phyloP scores from a whole-genome alignment of 108 stramenopile genomes.

The Nitzschia putrida region DNA sequence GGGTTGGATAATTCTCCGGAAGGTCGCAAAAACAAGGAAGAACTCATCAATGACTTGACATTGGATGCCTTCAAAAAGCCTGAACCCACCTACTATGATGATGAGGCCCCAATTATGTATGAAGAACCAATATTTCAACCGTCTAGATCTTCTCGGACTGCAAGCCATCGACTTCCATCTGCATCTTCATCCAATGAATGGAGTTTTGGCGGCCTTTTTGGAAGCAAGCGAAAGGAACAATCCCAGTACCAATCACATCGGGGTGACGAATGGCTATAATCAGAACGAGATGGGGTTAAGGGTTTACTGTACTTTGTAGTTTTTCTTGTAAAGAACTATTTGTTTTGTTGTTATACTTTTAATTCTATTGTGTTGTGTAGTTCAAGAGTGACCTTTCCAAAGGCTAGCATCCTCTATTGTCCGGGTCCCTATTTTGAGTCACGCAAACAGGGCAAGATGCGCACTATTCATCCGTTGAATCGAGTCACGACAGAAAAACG shows the following conservation, averaged over 20 bases:
- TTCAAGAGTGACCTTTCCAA: too few species aligned
- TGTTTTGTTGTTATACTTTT: too few species aligned
- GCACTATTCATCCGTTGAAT: background rate
- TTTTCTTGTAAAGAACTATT: too few species aligned
- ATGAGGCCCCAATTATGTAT: background rate
- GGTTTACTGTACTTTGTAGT: too few species aligned
- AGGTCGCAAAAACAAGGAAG: too few species aligned
- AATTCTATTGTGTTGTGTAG: too few species aligned
- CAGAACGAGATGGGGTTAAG: too few species aligned
- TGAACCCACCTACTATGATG: background rate
- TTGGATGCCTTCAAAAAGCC: background rate
- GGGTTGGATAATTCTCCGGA: background rate
- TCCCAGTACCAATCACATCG: background rate
- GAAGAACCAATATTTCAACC: background rate
- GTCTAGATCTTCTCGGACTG: background rate
- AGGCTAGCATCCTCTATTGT: too few species aligned
- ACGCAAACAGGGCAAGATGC: too few species aligned
- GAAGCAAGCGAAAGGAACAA: background rate
- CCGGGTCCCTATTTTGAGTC: too few species aligned
- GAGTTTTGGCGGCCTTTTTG: background rate
- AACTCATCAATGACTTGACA: constrained; percentile 3
- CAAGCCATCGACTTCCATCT: background rate
- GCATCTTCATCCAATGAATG: background rate
- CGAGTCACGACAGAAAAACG: background rate
- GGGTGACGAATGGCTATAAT: background rate